Evolutionary conservation across 164 flowering plant species (phyloP).

Genomic region (Brasenia schreberi): DNA sequence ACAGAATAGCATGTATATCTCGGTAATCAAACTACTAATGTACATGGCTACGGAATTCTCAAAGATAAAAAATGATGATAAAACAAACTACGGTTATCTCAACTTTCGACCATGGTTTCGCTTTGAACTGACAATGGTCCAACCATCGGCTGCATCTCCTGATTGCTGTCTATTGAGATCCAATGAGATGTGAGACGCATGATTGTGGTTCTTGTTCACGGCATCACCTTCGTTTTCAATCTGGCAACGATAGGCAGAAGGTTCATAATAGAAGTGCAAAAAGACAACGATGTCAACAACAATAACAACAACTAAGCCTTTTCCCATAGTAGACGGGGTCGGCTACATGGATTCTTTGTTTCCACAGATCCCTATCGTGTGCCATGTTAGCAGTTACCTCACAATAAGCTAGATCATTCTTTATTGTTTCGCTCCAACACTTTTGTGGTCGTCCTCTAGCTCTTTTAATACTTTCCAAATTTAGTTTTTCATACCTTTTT

Average conservation of each 20-base stretch:
- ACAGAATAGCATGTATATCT: too few relatives aligned
- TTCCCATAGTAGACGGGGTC: too few relatives aligned
- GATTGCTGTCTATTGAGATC: background rate
- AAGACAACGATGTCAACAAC: background rate
- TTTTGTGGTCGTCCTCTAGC: too few relatives aligned
- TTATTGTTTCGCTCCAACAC: too few relatives aligned
- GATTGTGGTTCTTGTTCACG: background rate
- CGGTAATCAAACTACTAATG: too few relatives aligned
- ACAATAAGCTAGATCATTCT: too few relatives aligned
- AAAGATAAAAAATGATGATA: background rate
- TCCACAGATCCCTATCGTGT: too few relatives aligned
- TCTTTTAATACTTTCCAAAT: too few relatives aligned
- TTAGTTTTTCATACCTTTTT: too few relatives aligned
- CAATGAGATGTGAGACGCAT: background rate
- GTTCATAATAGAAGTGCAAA: background rate
- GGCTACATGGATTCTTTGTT: too few relatives aligned
- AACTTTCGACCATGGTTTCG: constrained; percentile 15
- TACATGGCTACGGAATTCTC: background rate
- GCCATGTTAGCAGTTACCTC: too few relatives aligned
- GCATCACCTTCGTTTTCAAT: background rate
- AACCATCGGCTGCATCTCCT: constrained; percentile 22
- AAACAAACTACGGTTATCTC: background rate
- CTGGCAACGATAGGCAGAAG: background rate
- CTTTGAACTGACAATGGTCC: constrained; percentile 16
- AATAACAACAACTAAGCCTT: too few relatives aligned